Evolutionary conservation across 2,329 filamentous ascomycete species (phyloP).

Genomic region (Cytospora mali): DNA sequence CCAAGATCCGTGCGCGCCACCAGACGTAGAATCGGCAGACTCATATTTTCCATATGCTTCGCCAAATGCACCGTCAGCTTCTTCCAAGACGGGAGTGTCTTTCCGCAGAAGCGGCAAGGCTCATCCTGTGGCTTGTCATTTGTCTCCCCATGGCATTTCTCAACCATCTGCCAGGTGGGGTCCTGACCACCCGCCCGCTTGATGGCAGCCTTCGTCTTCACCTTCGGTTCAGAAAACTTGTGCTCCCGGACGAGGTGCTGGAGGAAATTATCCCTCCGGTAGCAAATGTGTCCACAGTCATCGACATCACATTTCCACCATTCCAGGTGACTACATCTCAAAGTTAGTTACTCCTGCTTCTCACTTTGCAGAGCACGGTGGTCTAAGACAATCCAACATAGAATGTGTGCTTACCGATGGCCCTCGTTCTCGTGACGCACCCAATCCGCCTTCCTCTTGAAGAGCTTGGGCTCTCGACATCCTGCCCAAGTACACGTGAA

Average conservation of each 20-base stretch:
- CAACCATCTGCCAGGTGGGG: conserved; percentile 75
- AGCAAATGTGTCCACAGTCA: conserved; percentile 82
- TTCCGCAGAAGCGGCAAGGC: conserved; percentile 85
- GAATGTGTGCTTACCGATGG: conserved; percentile 58
- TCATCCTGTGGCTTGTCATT: conserved; percentile 68
- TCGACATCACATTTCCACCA: conserved; percentile 86
- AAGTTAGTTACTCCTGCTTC: conserved; percentile 8
- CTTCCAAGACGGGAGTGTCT: conserved; percentile 82
- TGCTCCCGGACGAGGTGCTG: conserved; percentile 92
- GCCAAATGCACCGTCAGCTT: conserved; percentile 91
- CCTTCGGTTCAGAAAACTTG: conserved; percentile 79
- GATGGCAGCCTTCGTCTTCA: conserved; percentile 71
- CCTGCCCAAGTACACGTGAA: conserved; percentile 89
- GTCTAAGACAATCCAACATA: neutral
- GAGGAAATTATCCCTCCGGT: conserved; percentile 87
- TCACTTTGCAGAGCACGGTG: too few species aligned
- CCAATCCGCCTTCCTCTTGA: conserved; percentile 96
- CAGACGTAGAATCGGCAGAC: conserved; percentile 73
- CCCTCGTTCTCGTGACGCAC: conserved; percentile 91
- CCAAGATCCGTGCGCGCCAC: conserved; percentile 52
- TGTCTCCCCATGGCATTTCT: conserved; percentile 75
- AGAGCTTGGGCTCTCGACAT: conserved; percentile 84
- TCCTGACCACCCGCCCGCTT: conserved; percentile 62
- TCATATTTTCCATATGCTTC: conserved; percentile 92
- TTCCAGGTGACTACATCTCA: conserved; percentile 64